Conservation (phyloP, 2,329 filamentous ascomycete species). For the Colletotrichum sp. region DNA sequence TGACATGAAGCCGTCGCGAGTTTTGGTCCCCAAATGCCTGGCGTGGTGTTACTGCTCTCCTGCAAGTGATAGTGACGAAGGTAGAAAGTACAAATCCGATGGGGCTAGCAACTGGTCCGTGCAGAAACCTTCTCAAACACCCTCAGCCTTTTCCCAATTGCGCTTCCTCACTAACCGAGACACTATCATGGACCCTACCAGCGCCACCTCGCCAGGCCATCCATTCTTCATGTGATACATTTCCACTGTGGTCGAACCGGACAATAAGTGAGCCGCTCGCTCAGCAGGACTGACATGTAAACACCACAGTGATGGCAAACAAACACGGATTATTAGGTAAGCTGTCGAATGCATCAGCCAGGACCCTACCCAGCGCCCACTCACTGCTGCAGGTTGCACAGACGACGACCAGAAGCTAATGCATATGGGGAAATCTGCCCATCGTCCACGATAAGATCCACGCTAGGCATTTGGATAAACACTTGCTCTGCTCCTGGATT, state of each 20-base stretch:
- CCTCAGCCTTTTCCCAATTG: constrained; percentile 39
- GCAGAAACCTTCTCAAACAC: constrained; percentile 58
- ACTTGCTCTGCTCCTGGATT: not conserved
- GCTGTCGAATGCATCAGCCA: not conserved
- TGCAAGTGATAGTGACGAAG: constrained; percentile 13
- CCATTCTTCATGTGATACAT: not conserved
- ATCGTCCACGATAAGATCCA: not conserved
- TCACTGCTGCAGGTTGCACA: not conserved
- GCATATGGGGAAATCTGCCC: not conserved
- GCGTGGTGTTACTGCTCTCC: not conserved
- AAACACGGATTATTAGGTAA: not conserved
- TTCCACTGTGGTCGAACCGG: not conserved
- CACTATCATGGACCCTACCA: not conserved
- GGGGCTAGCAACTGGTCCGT: constrained; percentile 16
- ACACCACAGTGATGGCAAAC: not conserved
- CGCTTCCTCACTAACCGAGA: constrained; percentile 11
- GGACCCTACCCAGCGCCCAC: not conserved
- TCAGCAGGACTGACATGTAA: not conserved
- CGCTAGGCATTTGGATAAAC: not conserved
- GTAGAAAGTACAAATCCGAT: constrained; percentile 38
- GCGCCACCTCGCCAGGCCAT: not conserved
- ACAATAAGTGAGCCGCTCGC: not conserved
- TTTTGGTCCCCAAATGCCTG: not conserved
- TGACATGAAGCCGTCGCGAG: not conserved
- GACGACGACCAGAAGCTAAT: not conserved